phyloP scores from a whole-genome alignment of 139 green algal genomes.

The Auxenochlorella protothecoides region DNA sequence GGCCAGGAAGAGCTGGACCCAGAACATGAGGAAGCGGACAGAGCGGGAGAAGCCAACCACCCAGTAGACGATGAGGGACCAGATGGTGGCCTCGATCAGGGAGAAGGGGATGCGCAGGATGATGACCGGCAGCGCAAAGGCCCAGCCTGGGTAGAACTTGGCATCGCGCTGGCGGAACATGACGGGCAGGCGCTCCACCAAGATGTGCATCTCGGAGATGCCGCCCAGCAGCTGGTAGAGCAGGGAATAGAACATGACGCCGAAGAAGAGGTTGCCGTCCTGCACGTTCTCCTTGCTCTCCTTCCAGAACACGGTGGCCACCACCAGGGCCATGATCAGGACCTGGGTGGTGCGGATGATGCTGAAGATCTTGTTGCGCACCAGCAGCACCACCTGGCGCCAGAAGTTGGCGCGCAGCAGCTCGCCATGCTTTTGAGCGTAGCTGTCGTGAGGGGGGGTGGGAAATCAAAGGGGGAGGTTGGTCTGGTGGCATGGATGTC shows the following conservation, averaged over 20 bases:
- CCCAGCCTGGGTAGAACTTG: slow-evolving; percentile 37
- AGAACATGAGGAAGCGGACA: slow-evolving; percentile 45
- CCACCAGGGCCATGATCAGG: slow-evolving; percentile 26
- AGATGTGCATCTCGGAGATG: slow-evolving; percentile 4
- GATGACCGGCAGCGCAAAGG: slow-evolving; percentile 32
- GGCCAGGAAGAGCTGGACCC: slow-evolving; percentile 43
- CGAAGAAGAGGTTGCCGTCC: slow-evolving; percentile 32
- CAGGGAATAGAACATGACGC: slow-evolving; percentile 43
- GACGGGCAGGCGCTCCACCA: slow-evolving; percentile 10
- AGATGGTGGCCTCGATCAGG: slow-evolving; percentile 33
- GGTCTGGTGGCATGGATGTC: slow-evolving; percentile 13
- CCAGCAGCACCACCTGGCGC: slow-evolving; percentile 26
- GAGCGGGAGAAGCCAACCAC: slow-evolving; percentile 8
- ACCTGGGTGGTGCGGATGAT: slow-evolving; percentile 22
- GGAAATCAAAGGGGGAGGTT: slow-evolving; percentile 8
- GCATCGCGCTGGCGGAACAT: slow-evolving; percentile 48
- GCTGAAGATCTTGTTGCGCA: slow-evolving; percentile 9
- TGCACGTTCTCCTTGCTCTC: slow-evolving; percentile 19
- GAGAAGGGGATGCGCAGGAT: slow-evolving; percentile 34
- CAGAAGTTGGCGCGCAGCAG: slow-evolving; percentile 34
- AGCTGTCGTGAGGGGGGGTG: not conserved
- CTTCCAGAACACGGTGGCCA: slow-evolving; percentile 42
- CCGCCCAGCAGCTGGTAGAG: slow-evolving; percentile 16
- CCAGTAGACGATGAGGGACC: slow-evolving; percentile 31
- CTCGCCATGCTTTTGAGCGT: slow-evolving; percentile 15